phyloP scores from a whole-genome alignment of 768 basidiomycete genomes.

The Leucogyrophana mollusca region DNA sequence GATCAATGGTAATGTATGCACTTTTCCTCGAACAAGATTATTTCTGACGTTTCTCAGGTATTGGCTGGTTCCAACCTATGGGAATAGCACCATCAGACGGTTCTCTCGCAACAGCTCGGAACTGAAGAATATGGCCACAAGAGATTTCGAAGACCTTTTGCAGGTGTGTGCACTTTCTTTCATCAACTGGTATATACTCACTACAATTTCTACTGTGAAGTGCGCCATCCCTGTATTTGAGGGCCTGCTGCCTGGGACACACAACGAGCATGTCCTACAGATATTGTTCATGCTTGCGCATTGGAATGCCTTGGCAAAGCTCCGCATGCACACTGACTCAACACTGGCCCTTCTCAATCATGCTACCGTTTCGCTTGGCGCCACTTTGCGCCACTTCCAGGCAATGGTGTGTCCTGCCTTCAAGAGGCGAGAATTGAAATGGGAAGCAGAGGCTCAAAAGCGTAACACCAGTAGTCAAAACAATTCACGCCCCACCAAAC shows the following conservation, averaged over 20 bases:
- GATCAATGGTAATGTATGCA: background rate
- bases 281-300: slow-evolving; percentile 15
- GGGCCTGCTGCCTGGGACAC: slow-evolving; percentile 17
- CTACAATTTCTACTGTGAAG: slow-evolving; percentile 7
- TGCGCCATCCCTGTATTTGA: slow-evolving; percentile 32
- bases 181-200: background rate
- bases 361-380: slow-evolving; percentile 13
- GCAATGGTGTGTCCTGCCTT: slow-evolving; percentile 18
- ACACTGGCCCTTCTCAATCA: slow-evolving; percentile 14
- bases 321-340: slow-evolving; percentile 19
- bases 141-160: slow-evolving; percentile 37
- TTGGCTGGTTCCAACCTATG: slow-evolving; percentile 27
- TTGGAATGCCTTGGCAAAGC: slow-evolving; percentile 33
- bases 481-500: background rate
- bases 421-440: slow-evolving; percentile 13
- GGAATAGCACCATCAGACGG: slow-evolving; percentile 29
- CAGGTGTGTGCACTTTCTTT: slow-evolving; percentile 19
- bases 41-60: slow-evolving; percentile 16
- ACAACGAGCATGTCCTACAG: slow-evolving; percentile 11
- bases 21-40: background rate
- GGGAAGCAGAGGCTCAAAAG: slow-evolving; percentile 3
- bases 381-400: slow-evolving; percentile 20
- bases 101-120: slow-evolving; percentile 32
- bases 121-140: slow-evolving; percentile 36
- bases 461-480: no score